Percentiles rank a stretch among this genome's conserved stretches.
These are phyloP conservation scores for Aspergillus hancockii DNA, from an alignment of 495 filamentous ascomycete species.

Conservation along the genomic window DNA sequence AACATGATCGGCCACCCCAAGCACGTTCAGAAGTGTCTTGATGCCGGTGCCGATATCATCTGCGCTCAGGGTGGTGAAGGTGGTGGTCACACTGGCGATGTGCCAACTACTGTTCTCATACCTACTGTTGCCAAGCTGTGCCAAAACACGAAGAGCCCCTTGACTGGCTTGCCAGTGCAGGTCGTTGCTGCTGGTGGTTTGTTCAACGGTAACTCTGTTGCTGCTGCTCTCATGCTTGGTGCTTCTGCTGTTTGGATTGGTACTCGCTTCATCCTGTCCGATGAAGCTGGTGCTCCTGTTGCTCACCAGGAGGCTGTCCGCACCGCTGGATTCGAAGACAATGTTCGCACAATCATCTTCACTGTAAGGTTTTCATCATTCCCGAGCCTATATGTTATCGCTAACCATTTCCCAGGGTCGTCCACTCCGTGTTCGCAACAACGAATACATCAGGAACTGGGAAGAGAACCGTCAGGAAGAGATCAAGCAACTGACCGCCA, in stretches of 20 bases:
- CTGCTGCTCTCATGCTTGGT: constrained; percentile 89
- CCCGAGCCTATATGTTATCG: neutral
- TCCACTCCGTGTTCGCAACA: constrained; percentile 88
- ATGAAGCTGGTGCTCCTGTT: constrained; percentile 91
- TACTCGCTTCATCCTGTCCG: constrained; percentile 88
- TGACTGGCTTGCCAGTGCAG: constrained; percentile 84
- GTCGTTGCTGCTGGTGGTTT: constrained; percentile 94
- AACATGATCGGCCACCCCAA: constrained; percentile 99
- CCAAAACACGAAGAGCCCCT: constrained; percentile 78
- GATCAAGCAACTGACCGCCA: constrained; percentile 85
- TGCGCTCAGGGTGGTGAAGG: constrained; percentile 93
- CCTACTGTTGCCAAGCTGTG: constrained; percentile 84
- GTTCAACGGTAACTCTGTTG: constrained; percentile 88
- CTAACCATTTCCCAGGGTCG: constrained; percentile 62
- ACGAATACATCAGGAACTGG: constrained; percentile 93
- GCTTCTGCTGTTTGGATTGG: constrained; percentile 94
- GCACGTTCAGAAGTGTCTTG: constrained; percentile 92
- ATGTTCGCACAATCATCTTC: constrained; percentile 95
- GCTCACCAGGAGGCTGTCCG: constrained; percentile 96
- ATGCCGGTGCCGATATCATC: constrained; percentile 85
- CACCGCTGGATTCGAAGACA: constrained; percentile 91
- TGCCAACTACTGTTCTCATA: constrained; percentile 85
- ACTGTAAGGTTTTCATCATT: constrained; percentile 56
- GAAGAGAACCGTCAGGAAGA: constrained; percentile 85
- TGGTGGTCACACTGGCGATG: constrained; percentile 88